Evolutionary conservation across 768 basidiomycete genomes (phyloP), one percentile per base, ranked within the genome.

Genomic region (Russula olivacea): DNA sequence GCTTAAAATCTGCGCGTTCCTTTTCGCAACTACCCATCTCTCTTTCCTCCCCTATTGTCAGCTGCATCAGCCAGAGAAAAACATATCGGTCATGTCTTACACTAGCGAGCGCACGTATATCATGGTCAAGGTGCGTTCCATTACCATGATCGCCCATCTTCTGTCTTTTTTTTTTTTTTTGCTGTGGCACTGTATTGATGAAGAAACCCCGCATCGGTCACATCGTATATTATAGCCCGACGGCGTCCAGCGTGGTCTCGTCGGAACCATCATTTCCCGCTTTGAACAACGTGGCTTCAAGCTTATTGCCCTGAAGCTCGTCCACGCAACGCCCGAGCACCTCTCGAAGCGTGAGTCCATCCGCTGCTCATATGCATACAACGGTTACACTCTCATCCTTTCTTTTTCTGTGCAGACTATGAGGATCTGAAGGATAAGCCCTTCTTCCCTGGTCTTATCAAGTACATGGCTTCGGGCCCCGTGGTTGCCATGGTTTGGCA

Each of bases 211-310:
- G 11, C 34, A 34, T 34, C 11, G 48, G 61, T 49, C n/a, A 55
- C 58, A 32, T 65, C 19, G 71, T 75, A 21, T 4, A 8, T 10
- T 11, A 4, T 61, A 97, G 95, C 97, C 97, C 71, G 97, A 99
- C 79, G 97, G 96, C 76, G 97, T 99, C 80, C 93, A 98, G 79
- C 91, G 97, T 71, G 87, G 82, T 69, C 89, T 98, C 77, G 81
- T 95, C 75, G 96, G 93, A 74, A 88, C 93, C 80, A 98, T 98
- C 85, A 91, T 96, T 77, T 71, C 82, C 73, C 85, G 96, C 71
- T 98, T 99, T 78, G 97, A 99, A 85, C 86, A 89, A 80, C 93
- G 96, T 69, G 97, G 97, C 69, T 99, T 86, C 87, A 97, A 98
- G 83, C 88, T 98, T 74, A 81, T 89, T 73, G 96, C 96, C 63